Evolutionary conservation across 140 eudicot species (phyloP), one percentile per base, ranked within the genome.

Genomic region (Ambrosia hybrid): DNA sequence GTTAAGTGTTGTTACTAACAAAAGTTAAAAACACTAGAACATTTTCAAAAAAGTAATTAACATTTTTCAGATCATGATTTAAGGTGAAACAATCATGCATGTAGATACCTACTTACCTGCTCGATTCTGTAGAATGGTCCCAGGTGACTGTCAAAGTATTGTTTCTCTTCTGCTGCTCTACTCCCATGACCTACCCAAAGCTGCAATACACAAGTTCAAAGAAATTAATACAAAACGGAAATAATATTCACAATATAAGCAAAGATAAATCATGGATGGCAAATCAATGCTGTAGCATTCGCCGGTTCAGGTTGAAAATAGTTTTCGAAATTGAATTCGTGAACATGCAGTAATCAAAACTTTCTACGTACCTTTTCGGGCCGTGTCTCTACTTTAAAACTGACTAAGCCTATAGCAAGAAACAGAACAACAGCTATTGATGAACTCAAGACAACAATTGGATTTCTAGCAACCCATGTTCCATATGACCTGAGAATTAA

Each of bases 101-200:
- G 57, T 36, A 39, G 45, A 78, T 45, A 70, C 67, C 33, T 37
- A 70, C 65, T 55, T 55, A 95, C 99, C 97, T 95, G 97, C 85
- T 95, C 97, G 16, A 95, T 88, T 85, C 99, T 83, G 80, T 95
- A 95, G 74, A 95, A 95, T 33, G 99, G 99, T 76, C 92, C 95
- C 68, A 95, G 82, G 82, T 91, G 97, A 76, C 81, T 88, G 79
- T 95, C 79, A 63, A 95, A 95, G 73, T 84, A 95, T 51, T 83
- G 86, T 81, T 88, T 95, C 89, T 95, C 99, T 79, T 88, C 87
- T 9, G 96, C 96, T 71, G 99, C 97, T 89, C 87, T 88, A 76
- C 99, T 95, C 71, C 95, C 92, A 55, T 84, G 95, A 58, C 96
- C 96, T 57, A 95, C 99, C 99, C 99, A 95, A 65, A 95, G 93